A percentile compares a stretch with the other conserved stretches of the same genome.
These are phyloP conservation scores for Saturnispora diversa DNA, from an alignment of 805 yeast species.

Conservation along the genomic window DNA sequence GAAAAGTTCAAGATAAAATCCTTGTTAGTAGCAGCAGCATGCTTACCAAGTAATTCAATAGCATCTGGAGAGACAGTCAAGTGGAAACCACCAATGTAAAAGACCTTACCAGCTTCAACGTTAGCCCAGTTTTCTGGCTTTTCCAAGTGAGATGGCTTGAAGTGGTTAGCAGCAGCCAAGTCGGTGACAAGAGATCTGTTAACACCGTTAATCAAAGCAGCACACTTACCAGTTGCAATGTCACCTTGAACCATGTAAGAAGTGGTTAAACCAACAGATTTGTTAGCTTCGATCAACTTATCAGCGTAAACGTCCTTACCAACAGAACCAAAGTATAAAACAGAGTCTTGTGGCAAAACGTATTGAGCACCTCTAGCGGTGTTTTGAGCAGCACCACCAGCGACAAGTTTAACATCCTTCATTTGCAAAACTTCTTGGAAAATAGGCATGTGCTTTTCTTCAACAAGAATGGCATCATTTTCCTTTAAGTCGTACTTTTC, in stretches of 20 bases:
- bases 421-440: constrained; percentile 65
- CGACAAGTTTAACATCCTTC: constrained; percentile 61
- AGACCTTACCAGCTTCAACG: constrained; percentile 73
- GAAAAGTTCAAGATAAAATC: constrained; percentile 74
- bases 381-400: constrained; percentile 99
- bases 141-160: constrained; percentile 80
- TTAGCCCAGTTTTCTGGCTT: constrained; percentile 82
- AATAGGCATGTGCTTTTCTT: constrained; percentile 78
- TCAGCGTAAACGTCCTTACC: constrained; percentile 88
- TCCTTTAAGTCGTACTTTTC: constrained; percentile 77
- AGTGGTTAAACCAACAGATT: constrained; percentile 79
- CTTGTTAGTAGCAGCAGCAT: constrained; percentile 46
- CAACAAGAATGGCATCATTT: constrained; percentile 85
- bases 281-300: constrained; percentile 73
- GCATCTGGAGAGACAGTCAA: constrained; percentile 97
- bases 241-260: constrained; percentile 73
- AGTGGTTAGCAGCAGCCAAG: constrained; percentile 96
- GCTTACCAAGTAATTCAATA: constrained; percentile 79
- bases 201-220: constrained; percentile 77
- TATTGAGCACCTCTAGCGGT: constrained; percentile 98
- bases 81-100: constrained; percentile 98
- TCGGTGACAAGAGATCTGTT: constrained; percentile 94
- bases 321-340: constrained; percentile 91
- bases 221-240: constrained; percentile 93
- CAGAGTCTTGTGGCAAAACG: constrained; percentile 70